Percentiles rank a stretch among this genome's conserved stretches.
phyloP scores from a whole-genome alignment of 139 green algal species.

The Eudorina sp. region DNA sequence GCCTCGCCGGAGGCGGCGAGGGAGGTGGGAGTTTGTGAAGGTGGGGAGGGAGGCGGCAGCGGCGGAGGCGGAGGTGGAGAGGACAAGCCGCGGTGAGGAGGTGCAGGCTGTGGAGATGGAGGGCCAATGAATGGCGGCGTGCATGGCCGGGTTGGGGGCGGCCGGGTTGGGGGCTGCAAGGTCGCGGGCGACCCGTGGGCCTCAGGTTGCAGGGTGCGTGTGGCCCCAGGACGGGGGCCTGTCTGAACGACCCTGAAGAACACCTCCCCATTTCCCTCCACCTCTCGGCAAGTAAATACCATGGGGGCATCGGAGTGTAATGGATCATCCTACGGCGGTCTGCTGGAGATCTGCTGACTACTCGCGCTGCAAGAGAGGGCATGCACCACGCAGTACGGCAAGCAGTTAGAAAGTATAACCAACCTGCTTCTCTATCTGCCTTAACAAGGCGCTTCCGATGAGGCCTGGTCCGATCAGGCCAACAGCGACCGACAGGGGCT shows the following conservation, averaged over 20 bases:
- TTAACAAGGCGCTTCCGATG: slow-evolving; percentile 30
- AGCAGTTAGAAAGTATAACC: too few species aligned
- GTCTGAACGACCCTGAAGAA: too few species aligned
- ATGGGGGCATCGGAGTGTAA: too few species aligned
- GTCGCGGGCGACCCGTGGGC: too few species aligned
- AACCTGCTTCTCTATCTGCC: slow-evolving; percentile 21
- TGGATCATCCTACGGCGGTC: too few species aligned
- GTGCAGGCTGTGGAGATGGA: background rate
- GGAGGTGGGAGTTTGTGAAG: background rate
- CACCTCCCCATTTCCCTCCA: background rate
- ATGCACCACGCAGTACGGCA: too few species aligned
- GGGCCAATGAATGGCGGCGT: background rate
- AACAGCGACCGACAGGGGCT: slow-evolving; percentile 22
- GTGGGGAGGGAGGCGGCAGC: background rate
- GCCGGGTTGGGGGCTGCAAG: too few species aligned
- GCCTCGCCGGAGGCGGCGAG: background rate
- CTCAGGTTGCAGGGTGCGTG: too few species aligned
- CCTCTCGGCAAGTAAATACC: background rate
- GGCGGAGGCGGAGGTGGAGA: background rate
- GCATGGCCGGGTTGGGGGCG: too few species aligned
- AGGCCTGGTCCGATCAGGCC: slow-evolving; percentile 41
- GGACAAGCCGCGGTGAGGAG: too few species aligned
- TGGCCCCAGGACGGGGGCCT: too few species aligned
- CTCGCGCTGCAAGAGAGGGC: too few species aligned
- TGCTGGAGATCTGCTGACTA: background rate